phyloP scores from a whole-genome alignment of 768 basidiomycete species.

The Kwoniella sp. region DNA sequence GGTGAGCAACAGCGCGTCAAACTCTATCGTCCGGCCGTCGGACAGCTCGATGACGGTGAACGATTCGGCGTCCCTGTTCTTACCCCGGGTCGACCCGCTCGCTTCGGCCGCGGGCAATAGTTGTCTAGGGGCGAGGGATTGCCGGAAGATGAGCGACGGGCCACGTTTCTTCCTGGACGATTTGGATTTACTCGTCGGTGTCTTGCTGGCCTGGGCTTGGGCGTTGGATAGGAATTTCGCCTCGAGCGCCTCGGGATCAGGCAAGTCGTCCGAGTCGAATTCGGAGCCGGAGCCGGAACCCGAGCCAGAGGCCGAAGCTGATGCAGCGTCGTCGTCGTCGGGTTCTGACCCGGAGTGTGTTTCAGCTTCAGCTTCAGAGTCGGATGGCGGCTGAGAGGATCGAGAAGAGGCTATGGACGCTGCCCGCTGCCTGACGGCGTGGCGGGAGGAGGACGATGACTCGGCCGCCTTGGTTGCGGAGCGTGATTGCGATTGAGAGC shows the following conservation, averaged over 20 bases:
- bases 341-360: too few relatives aligned
- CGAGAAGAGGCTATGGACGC: background rate
- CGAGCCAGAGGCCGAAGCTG: slow-evolving; percentile 1
- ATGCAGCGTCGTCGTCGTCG: slow-evolving; percentile 34
- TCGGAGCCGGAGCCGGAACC: too few relatives aligned
- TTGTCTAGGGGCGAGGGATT: slow-evolving; percentile 22
- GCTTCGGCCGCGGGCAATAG: too few relatives aligned
- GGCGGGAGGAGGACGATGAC: background rate
- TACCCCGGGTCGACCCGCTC: background rate
- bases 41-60: slow-evolving; percentile 41
- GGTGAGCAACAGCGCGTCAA: slow-evolving; percentile 76
- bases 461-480: too few relatives aligned
- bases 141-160: slow-evolving; percentile 43
- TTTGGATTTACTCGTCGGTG: slow-evolving; percentile 2
- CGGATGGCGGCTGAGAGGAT: slow-evolving; percentile 1
- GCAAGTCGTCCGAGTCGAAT: slow-evolving; percentile 37
- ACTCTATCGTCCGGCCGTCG: slow-evolving; percentile 76
- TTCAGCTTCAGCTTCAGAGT: background rate
- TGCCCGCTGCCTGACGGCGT: background rate
- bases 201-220: background rate
- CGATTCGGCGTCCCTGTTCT: slow-evolving; percentile 1
- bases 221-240: slow-evolving; percentile 22
- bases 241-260: slow-evolving; percentile 41
- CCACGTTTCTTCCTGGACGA: slow-evolving; percentile 28
- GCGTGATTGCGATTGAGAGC: background rate